A percentile compares a stretch with the other conserved stretches of the same genome.
Conservation (phyloP, 305 asterid genomes). For the Plantago coronopus region DNA sequence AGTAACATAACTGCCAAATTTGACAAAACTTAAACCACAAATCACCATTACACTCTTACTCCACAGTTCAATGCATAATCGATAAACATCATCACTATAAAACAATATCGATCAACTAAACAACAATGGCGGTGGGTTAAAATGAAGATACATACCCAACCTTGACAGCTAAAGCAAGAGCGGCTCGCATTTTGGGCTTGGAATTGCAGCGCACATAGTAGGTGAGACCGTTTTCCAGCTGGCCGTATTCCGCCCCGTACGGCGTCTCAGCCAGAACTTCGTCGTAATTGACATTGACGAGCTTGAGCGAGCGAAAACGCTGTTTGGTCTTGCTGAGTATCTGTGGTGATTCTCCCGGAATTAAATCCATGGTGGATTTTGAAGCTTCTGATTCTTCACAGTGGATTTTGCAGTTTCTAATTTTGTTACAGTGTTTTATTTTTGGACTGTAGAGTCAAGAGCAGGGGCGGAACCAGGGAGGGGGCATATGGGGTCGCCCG, state of each 20-base stretch:
- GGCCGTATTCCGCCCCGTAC: slow-evolving; percentile 70
- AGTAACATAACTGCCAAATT: too few species aligned
- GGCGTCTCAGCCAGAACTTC: slow-evolving; percentile 60
- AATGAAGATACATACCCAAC: slow-evolving; percentile 57
- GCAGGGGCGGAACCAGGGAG: too few species aligned
- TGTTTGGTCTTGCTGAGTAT: slow-evolving; percentile 48
- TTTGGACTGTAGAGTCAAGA: too few species aligned
- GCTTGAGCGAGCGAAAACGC: slow-evolving; percentile 74
- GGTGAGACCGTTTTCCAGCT: slow-evolving; percentile 73
- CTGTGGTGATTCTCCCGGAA: slow-evolving; percentile 63
- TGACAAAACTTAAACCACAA: too few species aligned
- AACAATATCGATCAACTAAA: neutral
- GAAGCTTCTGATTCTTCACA: too few species aligned
- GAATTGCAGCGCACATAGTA: slow-evolving; percentile 88
- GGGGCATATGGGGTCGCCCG: too few species aligned
- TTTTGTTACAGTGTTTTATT: too few species aligned
- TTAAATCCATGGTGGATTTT: slow-evolving; percentile 71
- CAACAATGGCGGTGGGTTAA: neutral
- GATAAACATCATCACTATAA: neutral
- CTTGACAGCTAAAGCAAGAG: slow-evolving; percentile 81
- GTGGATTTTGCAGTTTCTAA: too few species aligned
- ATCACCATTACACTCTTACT: too few species aligned
- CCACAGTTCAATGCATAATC: too few species aligned
- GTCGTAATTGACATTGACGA: slow-evolving; percentile 61
- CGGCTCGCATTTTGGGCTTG: slow-evolving; percentile 94